These are phyloP conservation scores for Phytophthora hibernalis DNA, from an alignment of 352 stramenopile genomes.

Conservation along the genomic window DNA sequence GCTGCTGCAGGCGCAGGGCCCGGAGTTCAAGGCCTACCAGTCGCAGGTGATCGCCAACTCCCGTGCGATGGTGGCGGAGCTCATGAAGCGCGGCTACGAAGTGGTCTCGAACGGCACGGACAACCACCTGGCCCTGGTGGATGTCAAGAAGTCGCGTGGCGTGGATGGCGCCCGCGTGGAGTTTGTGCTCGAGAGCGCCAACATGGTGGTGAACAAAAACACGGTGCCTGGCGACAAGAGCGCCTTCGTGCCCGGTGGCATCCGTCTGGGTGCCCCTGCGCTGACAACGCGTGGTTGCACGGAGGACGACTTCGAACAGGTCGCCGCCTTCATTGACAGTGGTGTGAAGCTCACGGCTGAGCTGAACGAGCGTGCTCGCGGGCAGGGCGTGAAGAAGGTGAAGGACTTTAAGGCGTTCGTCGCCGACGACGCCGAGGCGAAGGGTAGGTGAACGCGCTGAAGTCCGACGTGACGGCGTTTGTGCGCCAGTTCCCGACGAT, in stretches of 20 bases:
- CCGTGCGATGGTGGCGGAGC: slow-evolving; percentile 86
- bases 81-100: slow-evolving; percentile 94
- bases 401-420: slow-evolving; percentile 90
- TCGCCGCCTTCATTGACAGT: slow-evolving; percentile 96
- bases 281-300: slow-evolving; percentile 96
- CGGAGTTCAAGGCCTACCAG: slow-evolving; percentile 99
- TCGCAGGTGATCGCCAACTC: slow-evolving; percentile 95
- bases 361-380: slow-evolving; percentile 90
- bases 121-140: slow-evolving; percentile 98
- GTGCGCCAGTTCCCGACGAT: slow-evolving; percentile 96
- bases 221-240: slow-evolving; percentile 97
- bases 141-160: slow-evolving; percentile 95
- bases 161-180: slow-evolving; percentile 97
- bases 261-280: slow-evolving; percentile 96
- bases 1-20: slow-evolving; percentile 95
- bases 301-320: slow-evolving; percentile 95
- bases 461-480: slow-evolving; percentile 93
- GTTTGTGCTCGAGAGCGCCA: slow-evolving; percentile 95
- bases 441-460: slow-evolving; percentile 74
- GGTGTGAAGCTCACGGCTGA: slow-evolving; percentile 94
- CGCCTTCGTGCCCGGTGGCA: slow-evolving; percentile 96
- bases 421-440: slow-evolving; percentile 48
- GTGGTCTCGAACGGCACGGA: slow-evolving; percentile 98
- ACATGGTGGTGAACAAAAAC: slow-evolving; percentile 99
- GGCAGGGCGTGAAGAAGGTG: slow-evolving; percentile 96